Evolutionary conservation across 2,329 filamentous ascomycete genomes (phyloP), one percentile per base, ranked within the genome.

Genomic region (Colletotrichum sidae): DNA sequence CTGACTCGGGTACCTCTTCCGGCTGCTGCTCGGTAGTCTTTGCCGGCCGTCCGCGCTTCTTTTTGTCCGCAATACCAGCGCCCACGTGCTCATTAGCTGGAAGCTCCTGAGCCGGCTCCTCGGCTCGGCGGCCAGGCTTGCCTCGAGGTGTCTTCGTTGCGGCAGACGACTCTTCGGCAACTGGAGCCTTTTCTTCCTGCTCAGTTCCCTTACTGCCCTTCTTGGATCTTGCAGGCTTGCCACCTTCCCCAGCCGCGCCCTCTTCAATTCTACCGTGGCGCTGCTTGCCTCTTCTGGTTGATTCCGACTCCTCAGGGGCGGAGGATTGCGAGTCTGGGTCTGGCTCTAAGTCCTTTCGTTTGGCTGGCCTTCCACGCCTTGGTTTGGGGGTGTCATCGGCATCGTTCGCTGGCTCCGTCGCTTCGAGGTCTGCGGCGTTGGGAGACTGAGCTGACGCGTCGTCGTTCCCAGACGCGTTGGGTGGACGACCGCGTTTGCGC

Each of bases 401-500:
- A 41, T 74, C 74, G 50, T 57, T 70, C 1, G 71, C 70, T 66
- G 7, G 70, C 69, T 59, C 35, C 15, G 38, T 35, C 12, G 39
- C 39, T 44, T 59, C 53, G 33, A 68, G 59, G 42, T 72, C 69
- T 44, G 41, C 39, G 45, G 68, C 58, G 50, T 53, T 67, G 46
- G 47, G 69, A 70, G 52, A 72, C 72, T 71, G 72, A 72, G 75
- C 64, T 68, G 65, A 65, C 53, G 46, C 60, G 67, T 60, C 58
- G 38, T 59, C 62, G 34, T 73, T 64, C 67, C 74, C 77, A 60
- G 77, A 77, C 79, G 79, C 79, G 79, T 78, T 79, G 38, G 77
- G 70, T 11, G 77, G 78, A 45, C 78, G 76, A 58, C 79, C 79
- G 72, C 80, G 81, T 71, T 81, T 83, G 68, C 80, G 80, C 69